These are phyloP conservation scores for Gossypium turneri DNA, from an alignment of 345 rosid genomes.

Conservation along the genomic window DNA sequence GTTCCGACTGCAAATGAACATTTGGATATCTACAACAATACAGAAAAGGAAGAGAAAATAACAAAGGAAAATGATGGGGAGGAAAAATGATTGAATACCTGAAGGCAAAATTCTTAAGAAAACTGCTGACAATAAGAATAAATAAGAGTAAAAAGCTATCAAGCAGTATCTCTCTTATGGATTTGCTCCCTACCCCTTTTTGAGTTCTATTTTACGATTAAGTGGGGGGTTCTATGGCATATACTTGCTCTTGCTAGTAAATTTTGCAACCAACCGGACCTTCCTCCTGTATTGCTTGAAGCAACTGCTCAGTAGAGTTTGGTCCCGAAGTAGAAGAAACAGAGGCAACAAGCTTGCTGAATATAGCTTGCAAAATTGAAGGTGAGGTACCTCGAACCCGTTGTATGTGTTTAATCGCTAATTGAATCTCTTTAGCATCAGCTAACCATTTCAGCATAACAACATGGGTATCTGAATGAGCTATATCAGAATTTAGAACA, in stretches of 20 bases:
- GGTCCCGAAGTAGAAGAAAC: slow-evolving; percentile 41
- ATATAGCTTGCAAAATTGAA: slow-evolving; percentile 31
- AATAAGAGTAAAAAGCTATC: background rate
- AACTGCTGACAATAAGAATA: background rate
- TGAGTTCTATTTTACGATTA: background rate
- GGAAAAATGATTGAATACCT: too few species aligned
- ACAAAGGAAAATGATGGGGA: too few species aligned
- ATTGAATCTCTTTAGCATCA: slow-evolving; percentile 47
- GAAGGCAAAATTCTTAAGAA: too few species aligned
- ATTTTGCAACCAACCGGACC: background rate
- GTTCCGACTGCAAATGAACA: too few species aligned
- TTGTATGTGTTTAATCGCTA: slow-evolving; percentile 49
- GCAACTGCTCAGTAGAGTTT: slow-evolving; percentile 15
- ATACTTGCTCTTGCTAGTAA: background rate
- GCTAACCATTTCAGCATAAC: slow-evolving; percentile 51
- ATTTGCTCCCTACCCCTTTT: background rate
- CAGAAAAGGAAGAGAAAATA: too few species aligned
- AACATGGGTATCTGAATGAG: slow-evolving; percentile 44
- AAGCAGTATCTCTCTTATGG: background rate
- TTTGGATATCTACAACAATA: too few species aligned
- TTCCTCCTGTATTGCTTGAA: background rate
- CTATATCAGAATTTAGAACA: slow-evolving; percentile 31
- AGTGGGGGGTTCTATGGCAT: background rate
- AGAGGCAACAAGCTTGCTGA: slow-evolving; percentile 38
- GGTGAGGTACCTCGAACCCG: slow-evolving; percentile 46